phyloP scores from a whole-genome alignment of 2,329 filamentous ascomycete species.

The Fusarium anthophilum region DNA sequence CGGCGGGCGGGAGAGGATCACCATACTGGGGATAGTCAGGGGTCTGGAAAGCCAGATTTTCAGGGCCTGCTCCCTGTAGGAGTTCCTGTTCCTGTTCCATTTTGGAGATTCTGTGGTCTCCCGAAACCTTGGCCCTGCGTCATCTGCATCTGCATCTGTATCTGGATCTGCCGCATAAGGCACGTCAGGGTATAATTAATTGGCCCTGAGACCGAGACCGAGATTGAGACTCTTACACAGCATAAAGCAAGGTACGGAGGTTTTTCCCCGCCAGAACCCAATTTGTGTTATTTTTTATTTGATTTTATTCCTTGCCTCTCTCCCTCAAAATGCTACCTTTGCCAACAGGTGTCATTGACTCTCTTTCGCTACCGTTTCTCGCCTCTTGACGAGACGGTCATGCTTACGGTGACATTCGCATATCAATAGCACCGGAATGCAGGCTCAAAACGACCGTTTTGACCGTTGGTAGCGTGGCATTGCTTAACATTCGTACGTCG shows the following conservation, averaged over 20 bases:
- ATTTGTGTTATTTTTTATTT: background rate
- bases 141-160: background rate
- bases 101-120: background rate
- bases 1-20: constrained; percentile 3
- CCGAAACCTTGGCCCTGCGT: background rate
- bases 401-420: background rate
- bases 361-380: background rate
- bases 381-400: background rate
- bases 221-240: background rate
- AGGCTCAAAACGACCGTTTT: constrained; percentile 1
- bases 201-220: background rate
- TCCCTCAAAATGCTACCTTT: background rate
- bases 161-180: background rate
- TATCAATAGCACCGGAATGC: constrained; percentile 11
- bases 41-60: background rate
- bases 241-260: background rate
- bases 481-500: background rate
- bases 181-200: background rate
- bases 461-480: constrained; percentile 23
- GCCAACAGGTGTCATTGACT: too few relatives aligned
- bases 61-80: background rate
- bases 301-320: background rate
- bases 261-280: background rate
- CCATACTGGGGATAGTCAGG: constrained; percentile 21
- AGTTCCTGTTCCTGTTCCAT: background rate